Percentiles rank a stretch among this genome's conserved stretches.
These are phyloP conservation scores for Lasiosphaeria hispida DNA, from an alignment of 495 filamentous ascomycete species.

Conservation along the genomic window DNA sequence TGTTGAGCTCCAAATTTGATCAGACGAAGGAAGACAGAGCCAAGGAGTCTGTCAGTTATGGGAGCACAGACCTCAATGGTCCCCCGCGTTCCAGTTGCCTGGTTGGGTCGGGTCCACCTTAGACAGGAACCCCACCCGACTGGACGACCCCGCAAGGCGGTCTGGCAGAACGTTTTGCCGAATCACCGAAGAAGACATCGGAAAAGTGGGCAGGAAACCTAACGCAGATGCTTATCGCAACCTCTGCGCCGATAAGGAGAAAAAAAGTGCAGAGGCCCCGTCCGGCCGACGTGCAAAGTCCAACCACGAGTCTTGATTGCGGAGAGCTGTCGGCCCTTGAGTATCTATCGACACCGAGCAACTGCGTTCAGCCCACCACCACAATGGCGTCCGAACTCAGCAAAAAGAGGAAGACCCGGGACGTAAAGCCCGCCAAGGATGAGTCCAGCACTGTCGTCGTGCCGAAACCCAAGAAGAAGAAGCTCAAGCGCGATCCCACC, in stretches of 20 bases:
- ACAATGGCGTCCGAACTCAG: conserved; percentile 43
- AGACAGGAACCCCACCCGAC: conserved; percentile 16
- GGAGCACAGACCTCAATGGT: conserved; percentile 5
- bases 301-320: neutral
- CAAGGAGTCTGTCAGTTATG: neutral
- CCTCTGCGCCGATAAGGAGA: neutral
- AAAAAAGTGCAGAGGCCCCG: conserved; percentile 3
- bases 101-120: conserved; percentile 3
- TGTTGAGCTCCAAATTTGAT: neutral
- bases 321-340: neutral
- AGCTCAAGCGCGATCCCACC: conserved; percentile 25
- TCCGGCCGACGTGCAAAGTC: neutral
- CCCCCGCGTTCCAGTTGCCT: conserved; percentile 13
- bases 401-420: conserved; percentile 50
- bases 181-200: neutral
- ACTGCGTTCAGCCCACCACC: conserved; percentile 14
- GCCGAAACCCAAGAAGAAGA: conserved; percentile 28
- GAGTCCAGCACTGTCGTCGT: conserved; percentile 20
- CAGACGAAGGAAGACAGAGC: conserved; percentile 1
- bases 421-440: conserved; percentile 32
- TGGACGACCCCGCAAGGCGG: neutral
- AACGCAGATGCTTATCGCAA: conserved; percentile 4
- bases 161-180: conserved; percentile 23
- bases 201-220: neutral
- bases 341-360: neutral